These are phyloP conservation scores for Brassica juncea DNA, from an alignment of 345 rosid genomes.

Conservation along the genomic window DNA sequence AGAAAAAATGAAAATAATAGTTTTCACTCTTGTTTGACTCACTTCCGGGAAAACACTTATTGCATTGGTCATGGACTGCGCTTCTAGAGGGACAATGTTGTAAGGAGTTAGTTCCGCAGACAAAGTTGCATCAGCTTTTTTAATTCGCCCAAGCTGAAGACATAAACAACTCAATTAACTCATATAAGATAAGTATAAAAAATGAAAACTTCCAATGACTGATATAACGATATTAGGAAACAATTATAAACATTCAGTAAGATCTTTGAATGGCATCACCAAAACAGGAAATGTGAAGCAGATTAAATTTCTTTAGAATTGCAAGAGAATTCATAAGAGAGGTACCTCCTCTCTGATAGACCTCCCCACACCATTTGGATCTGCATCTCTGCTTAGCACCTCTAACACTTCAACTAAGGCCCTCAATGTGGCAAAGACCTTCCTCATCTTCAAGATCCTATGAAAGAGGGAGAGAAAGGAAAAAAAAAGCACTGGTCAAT, in stretches of 20 bases:
- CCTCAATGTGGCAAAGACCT: constrained; percentile 78
- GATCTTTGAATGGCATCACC: constrained; percentile 17
- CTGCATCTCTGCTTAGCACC: constrained; percentile 84
- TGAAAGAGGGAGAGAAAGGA: constrained; percentile 6
- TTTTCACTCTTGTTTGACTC: constrained; percentile 40
- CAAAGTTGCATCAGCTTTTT: constrained; percentile 58
- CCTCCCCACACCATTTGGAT: constrained; percentile 84
- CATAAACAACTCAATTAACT: constrained; percentile 23
- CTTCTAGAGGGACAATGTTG: constrained; percentile 91
- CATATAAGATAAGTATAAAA: constrained; percentile 20
- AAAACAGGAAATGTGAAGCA: constrained; percentile 9
- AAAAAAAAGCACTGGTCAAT: constrained; percentile 7
- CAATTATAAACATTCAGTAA: neutral
- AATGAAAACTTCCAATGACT: constrained; percentile 6
- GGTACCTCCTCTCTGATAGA: constrained; percentile 82
- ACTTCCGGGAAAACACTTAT: constrained; percentile 92
- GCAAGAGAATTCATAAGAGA: constrained; percentile 1
- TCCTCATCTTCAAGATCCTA: constrained; percentile 65
- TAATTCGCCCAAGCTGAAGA: constrained; percentile 72
- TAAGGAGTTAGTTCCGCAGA: constrained; percentile 82
- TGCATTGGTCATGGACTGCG: constrained; percentile 80
- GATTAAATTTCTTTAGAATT: neutral
- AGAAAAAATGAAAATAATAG: constrained; percentile 3
- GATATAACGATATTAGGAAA: neutral
- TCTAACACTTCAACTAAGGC: constrained; percentile 92